Evolutionary conservation across 208 protist species (phyloP), one percentile per base, ranked within the genome.

Genomic region (Phytomonas sp.): DNA sequence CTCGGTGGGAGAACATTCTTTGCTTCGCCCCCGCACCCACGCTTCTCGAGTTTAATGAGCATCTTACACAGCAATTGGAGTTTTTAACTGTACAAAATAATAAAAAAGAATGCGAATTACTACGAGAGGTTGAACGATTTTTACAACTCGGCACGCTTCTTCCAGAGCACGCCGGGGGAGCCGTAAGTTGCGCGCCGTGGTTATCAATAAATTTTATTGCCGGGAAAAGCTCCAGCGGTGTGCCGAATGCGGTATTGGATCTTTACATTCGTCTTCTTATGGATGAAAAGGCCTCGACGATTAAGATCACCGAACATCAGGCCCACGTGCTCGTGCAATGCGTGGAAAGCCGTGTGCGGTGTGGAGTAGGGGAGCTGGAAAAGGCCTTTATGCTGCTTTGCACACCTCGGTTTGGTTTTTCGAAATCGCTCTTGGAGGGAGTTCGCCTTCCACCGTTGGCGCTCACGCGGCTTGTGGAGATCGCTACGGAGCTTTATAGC

Each of bases 221-320:
- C 8, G 34, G 8, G 34, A 37, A 8, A 37, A 37, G 34, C 34
- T 8, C 34, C 34, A 37, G 34, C 34, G 49, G 61, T 14, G 52
- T 89, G 10, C 84, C 86, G 0, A 78, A 86, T 52, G 78, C 86
- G 29, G 73, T 91, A 33, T 75, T 92, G 63, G 83, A 88, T 45
- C 30, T 90, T 29, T 91, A 84, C 61, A 42, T 92, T 11, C 82
- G 80, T 6, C 67, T 83, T 19, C 65, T 91, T 10, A 63, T 52
- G 16, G 69, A 75, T 62, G 77, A 89, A 42, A 49, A 63, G 29
- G 65, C 75, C 8, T 37, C 34, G 34, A 37, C 34, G 33, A 23
- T 12, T 1, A 42, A 14, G 23, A 34, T 72, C 0, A 30, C 69
- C 8, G 30, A 66, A 0, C 6, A 52, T 16, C 77, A 87, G 37